Conservation (phyloP, 768 basidiomycete genomes). For the Rhizopogon vinicolor region DNA sequence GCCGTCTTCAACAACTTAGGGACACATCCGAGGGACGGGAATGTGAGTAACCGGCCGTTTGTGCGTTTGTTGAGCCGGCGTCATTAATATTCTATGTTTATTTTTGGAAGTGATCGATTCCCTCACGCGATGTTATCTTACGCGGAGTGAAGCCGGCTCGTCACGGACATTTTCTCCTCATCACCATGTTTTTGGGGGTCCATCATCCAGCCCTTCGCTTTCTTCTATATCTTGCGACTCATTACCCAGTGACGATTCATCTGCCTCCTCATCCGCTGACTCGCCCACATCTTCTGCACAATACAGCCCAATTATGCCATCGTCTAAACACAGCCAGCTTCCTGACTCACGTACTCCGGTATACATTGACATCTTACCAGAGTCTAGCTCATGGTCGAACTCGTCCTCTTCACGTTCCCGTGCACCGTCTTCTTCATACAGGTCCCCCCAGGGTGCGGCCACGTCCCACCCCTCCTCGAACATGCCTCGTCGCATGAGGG, state of each 20-base stretch:
- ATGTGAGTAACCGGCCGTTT: slow-evolving; percentile 40
- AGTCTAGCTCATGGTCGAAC: slow-evolving; percentile 4
- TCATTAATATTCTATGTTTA: slow-evolving; percentile 21
- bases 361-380: slow-evolving; percentile 28
- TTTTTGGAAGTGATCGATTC: slow-evolving; percentile 32
- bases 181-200: slow-evolving; percentile 9
- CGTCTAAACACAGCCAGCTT: slow-evolving; percentile 17
- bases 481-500: slow-evolving; percentile 46
- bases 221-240: slow-evolving; percentile 21
- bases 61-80: slow-evolving; percentile 22
- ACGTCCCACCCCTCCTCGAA: slow-evolving; percentile 5
- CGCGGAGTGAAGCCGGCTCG: slow-evolving; percentile 18
- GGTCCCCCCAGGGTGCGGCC: background rate
- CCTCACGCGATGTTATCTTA: slow-evolving; percentile 29
- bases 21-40: slow-evolving; percentile 71
- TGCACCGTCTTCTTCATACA: background rate
- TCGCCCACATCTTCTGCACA: slow-evolving; percentile 10
- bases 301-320: slow-evolving; percentile 15
- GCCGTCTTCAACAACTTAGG: slow-evolving; percentile 72
- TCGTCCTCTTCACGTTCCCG: slow-evolving; percentile 1
- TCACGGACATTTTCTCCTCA: slow-evolving; percentile 12
- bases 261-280: slow-evolving; percentile 15
- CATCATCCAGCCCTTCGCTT: slow-evolving; percentile 12
- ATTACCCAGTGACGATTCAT: slow-evolving; percentile 10
- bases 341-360: slow-evolving; percentile 26